A percentile compares a stretch with the other conserved stretches of the same genome.
Conservation (phyloP, 768 basidiomycete genomes). For the Hygrophorus russula region DNA sequence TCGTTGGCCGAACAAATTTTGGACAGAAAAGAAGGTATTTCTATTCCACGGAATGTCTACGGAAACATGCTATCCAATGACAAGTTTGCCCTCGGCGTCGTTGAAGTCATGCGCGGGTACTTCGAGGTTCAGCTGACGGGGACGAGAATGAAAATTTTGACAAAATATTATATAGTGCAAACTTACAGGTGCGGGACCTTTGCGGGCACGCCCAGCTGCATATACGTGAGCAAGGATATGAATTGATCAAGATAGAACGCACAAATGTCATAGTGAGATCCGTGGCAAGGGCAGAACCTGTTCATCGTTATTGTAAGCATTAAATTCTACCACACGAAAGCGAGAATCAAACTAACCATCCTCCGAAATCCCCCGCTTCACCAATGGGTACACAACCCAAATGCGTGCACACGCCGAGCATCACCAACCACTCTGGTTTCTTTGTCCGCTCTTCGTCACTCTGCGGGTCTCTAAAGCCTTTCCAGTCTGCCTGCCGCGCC, state of each 20-base stretch:
- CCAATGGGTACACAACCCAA: slow-evolving; percentile 98
- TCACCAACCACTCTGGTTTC: slow-evolving; percentile 94
- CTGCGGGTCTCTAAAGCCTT: slow-evolving; percentile 85
- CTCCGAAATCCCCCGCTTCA: slow-evolving; percentile 26
- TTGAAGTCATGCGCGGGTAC: slow-evolving; percentile 83
- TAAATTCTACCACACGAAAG: neutral
- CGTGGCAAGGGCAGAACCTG: slow-evolving; percentile 97
- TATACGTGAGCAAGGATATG: slow-evolving; percentile 5
- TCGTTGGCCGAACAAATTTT: neutral
- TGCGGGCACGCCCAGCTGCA: slow-evolving; percentile 85
- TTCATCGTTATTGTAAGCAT: slow-evolving; percentile 2
- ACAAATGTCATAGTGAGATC: slow-evolving; percentile 98
- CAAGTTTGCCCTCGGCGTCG: slow-evolving; percentile 76
- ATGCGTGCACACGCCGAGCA: slow-evolving; percentile 93
- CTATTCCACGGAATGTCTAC: slow-evolving; percentile 14
- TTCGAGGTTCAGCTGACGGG: slow-evolving; percentile 77
- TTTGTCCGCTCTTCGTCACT: slow-evolving; percentile 79
- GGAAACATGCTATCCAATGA: slow-evolving; percentile 56
- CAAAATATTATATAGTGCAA: neutral
- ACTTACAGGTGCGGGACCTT: slow-evolving; percentile 91
- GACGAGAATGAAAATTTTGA: slow-evolving; percentile 2
- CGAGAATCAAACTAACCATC: neutral
- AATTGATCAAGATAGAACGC: slow-evolving; percentile 17
- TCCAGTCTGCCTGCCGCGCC: slow-evolving; percentile 78
- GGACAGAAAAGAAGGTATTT: neutral